A percentile compares a stretch with the other conserved stretches of the same genome.
These are phyloP conservation scores for Aspergillus conjunctus DNA, from an alignment of 495 filamentous ascomycete species.

Conservation along the genomic window DNA sequence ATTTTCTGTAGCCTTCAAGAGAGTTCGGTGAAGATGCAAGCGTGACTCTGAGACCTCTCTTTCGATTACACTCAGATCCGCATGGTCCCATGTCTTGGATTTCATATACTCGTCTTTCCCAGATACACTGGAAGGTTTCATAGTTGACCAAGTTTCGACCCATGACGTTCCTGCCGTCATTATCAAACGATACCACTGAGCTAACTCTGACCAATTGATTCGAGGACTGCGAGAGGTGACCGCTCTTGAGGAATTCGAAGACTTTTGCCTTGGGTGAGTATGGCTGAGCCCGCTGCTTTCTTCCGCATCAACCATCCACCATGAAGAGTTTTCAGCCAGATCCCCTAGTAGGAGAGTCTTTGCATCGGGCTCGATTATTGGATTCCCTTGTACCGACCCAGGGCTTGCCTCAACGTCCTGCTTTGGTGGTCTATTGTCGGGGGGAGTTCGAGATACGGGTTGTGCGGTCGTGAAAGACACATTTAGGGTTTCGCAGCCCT, in stretches of 20 bases:
- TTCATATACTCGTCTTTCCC: slow-evolving; percentile 33
- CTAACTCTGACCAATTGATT: slow-evolving; percentile 74
- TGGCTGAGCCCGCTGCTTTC: slow-evolving; percentile 30
- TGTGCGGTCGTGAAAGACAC: slow-evolving; percentile 59
- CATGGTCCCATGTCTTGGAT: slow-evolving; percentile 34
- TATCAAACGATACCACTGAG: slow-evolving; percentile 77
- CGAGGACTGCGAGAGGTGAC: slow-evolving; percentile 66
- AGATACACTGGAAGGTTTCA: slow-evolving; percentile 35
- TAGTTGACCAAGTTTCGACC: slow-evolving; percentile 52
- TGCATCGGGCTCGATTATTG: slow-evolving; percentile 64
- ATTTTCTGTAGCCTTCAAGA: slow-evolving; percentile 82
- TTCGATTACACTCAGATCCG: slow-evolving; percentile 53
- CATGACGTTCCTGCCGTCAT: slow-evolving; percentile 63
- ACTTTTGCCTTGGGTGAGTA: slow-evolving; percentile 31
- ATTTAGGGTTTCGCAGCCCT: slow-evolving; percentile 71
- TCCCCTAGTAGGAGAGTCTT: slow-evolving; percentile 81
- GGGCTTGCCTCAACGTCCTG: slow-evolving; percentile 30
- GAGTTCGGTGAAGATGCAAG: slow-evolving; percentile 63
- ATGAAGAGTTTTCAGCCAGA: slow-evolving; percentile 78
- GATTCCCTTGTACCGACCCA: slow-evolving; percentile 22
- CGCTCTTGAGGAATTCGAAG: slow-evolving; percentile 30
- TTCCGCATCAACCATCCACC: slow-evolving; percentile 70
- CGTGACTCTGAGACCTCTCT: slow-evolving; percentile 66
- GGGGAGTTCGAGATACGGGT: slow-evolving; percentile 28
- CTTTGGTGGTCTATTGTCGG: slow-evolving; percentile 32